Percentiles rank a stretch among this genome's conserved stretches.
These are phyloP conservation scores for Nicotiana tomentosiformis DNA, from an alignment of 257 asterid species.

Conservation along the genomic window DNA sequence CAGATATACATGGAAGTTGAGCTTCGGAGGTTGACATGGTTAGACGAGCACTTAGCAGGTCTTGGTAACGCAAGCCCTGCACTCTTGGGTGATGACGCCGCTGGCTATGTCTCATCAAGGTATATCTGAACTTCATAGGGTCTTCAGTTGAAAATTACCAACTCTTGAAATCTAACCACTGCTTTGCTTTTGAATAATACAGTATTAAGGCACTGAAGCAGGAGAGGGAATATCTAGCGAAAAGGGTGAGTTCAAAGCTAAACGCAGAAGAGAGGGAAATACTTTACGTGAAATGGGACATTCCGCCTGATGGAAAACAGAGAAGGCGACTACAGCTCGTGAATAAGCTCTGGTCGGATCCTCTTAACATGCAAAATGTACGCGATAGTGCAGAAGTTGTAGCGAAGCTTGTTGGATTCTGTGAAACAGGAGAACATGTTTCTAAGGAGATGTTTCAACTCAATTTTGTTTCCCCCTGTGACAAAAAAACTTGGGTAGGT, in stretches of 20 bases:
- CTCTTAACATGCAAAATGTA: conserved; percentile 67
- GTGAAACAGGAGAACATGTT: conserved; percentile 70
- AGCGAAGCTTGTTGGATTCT: conserved; percentile 85
- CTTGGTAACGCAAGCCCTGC: conserved; percentile 99
- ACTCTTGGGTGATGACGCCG: conserved; percentile 86
- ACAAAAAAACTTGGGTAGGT: conserved; percentile 83
- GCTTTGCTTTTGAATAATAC: conserved; percentile 14
- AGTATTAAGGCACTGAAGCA: conserved; percentile 89
- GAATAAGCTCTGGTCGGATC: conserved; percentile 84
- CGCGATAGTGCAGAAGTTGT: conserved; percentile 88
- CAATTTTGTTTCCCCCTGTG: conserved; percentile 70
- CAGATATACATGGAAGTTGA: conserved; percentile 95
- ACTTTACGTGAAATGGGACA: conserved; percentile 75
- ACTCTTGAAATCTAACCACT: neutral
- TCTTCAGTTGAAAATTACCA: neutral
- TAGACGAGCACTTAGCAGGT: conserved; percentile 85
- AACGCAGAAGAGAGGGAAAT: conserved; percentile 73
- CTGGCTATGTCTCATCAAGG: conserved; percentile 87
- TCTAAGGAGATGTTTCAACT: conserved; percentile 85
- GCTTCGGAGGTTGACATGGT: conserved; percentile 77
- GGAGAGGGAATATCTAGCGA: conserved; percentile 85
- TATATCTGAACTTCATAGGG: conserved; percentile 7
- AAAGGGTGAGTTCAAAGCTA: conserved; percentile 73
- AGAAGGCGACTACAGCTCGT: conserved; percentile 72
- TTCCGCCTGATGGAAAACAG: conserved; percentile 70